phyloP scores from a whole-genome alignment of 2,329 filamentous ascomycete genomes.

The Dothideomycetidae sp. region DNA sequence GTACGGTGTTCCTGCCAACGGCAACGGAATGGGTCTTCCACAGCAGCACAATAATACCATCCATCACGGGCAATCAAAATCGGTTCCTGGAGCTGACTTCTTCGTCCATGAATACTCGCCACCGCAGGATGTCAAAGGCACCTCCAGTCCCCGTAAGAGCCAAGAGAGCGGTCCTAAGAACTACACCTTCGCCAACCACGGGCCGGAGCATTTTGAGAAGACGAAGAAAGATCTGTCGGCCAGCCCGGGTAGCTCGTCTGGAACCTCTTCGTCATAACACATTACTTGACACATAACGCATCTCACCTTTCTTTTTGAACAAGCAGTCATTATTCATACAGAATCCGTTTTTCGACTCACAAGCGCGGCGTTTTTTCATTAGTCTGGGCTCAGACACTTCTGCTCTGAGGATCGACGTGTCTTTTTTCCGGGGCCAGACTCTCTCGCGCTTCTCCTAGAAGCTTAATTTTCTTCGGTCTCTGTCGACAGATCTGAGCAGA shows the following conservation, averaged over 20 bases:
- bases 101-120: constrained; percentile 35
- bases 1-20: constrained; percentile 10
- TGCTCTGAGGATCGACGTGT: too few species aligned
- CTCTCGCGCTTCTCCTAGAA: too few species aligned
- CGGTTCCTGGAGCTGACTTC: constrained; percentile 20
- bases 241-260: constrained; percentile 8
- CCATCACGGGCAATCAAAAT: constrained; percentile 11
- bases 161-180: constrained; percentile 25
- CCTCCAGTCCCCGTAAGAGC: constrained; percentile 19
- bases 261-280: constrained; percentile 2
- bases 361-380: not conserved
- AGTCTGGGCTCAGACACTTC: too few species aligned
- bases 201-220: constrained; percentile 30
- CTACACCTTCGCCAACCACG: constrained; percentile 35
- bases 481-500: too few species aligned
- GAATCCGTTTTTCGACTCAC: not conserved
- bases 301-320: not conserved
- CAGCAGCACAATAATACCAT: constrained; percentile 18
- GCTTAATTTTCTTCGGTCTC: too few species aligned
- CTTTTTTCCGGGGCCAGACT: too few species aligned
- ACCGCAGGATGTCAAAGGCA: constrained; percentile 26
- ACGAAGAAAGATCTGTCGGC: constrained; percentile 15
- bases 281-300: too few species aligned
- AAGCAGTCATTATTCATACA: too few species aligned
- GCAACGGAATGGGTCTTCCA: constrained; percentile 13